Conservation (phyloP, 768 basidiomycete species). For the Macrolepiota dolichaula region DNA sequence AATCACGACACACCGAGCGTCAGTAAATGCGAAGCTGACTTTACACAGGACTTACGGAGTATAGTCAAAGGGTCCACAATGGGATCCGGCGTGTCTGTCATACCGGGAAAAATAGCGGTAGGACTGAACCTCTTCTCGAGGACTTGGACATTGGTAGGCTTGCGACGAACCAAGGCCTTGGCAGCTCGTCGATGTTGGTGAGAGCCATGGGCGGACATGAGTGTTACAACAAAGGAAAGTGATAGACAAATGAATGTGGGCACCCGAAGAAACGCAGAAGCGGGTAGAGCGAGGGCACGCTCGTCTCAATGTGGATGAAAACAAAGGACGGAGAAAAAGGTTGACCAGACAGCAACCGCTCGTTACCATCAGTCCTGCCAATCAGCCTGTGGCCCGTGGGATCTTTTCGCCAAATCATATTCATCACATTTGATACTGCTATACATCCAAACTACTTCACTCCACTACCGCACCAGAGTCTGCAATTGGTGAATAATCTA, state of each 20-base stretch:
- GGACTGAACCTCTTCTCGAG: conserved; percentile 11
- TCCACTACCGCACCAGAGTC: too few species aligned
- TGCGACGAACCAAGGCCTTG: conserved; percentile 1
- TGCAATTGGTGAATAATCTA: too few species aligned
- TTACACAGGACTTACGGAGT: neutral
- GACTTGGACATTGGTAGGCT: conserved; percentile 2
- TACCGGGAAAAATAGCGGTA: conserved; percentile 5
- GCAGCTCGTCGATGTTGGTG: conserved; percentile 1
- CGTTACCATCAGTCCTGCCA: neutral
- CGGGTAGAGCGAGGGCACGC: neutral
- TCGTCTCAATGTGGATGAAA: neutral
- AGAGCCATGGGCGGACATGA: conserved; percentile 4
- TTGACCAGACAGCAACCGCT: neutral
- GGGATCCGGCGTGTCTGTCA: neutral
- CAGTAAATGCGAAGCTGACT: neutral
- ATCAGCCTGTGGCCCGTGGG: neutral
- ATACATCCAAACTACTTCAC: neutral
- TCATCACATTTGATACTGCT: neutral
- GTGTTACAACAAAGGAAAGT: conserved; percentile 1
- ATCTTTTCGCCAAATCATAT: neutral
- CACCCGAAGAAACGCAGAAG: neutral
- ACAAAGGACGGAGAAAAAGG: neutral
- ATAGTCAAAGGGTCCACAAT: neutral
- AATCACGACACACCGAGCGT: neutral
- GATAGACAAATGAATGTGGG: conserved; percentile 9